Evolutionary conservation across 2,329 filamentous ascomycete genomes (phyloP).

Genomic region (Aspergillus nomiae): DNA sequence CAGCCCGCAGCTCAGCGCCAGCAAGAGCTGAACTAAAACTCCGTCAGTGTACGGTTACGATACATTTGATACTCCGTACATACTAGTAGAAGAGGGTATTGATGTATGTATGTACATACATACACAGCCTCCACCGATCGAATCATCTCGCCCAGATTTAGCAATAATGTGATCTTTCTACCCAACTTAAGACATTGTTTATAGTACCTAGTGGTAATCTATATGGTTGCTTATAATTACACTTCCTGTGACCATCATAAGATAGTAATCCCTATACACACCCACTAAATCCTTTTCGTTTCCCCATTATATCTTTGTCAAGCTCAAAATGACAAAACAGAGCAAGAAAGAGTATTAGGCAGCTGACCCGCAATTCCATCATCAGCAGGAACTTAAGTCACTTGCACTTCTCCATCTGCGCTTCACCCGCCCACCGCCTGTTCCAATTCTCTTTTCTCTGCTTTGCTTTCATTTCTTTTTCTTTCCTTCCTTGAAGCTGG

Average conservation of each 20-base stretch:
- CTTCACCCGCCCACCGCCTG: constrained; percentile 13
- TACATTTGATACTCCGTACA: not conserved
- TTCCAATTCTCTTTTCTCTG: constrained; percentile 8
- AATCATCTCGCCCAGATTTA: not conserved
- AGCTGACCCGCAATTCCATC: constrained; percentile 6
- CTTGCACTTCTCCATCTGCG: constrained; percentile 2
- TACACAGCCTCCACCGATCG: not conserved
- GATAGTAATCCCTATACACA: not conserved
- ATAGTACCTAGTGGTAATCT: not conserved
- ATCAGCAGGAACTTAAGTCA: constrained; percentile 5
- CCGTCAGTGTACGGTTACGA: not conserved
- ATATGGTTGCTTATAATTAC: not conserved
- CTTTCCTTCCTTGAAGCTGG: not conserved
- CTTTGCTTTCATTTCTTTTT: constrained; percentile 3
- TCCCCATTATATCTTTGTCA: not conserved
- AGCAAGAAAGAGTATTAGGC: not conserved
- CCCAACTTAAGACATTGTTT: not conserved
- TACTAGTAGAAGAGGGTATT: not conserved
- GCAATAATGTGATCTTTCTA: not conserved
- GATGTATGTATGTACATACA: not conserved
- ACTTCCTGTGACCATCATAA: not conserved
- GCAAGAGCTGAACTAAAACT: not conserved
- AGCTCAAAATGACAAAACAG: not conserved
- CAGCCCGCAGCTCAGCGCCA: constrained; percentile 6
- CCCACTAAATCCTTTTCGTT: not conserved